Conservation (phyloP, 2,329 filamentous ascomycete species). For the Elsinoe perseae region DNA sequence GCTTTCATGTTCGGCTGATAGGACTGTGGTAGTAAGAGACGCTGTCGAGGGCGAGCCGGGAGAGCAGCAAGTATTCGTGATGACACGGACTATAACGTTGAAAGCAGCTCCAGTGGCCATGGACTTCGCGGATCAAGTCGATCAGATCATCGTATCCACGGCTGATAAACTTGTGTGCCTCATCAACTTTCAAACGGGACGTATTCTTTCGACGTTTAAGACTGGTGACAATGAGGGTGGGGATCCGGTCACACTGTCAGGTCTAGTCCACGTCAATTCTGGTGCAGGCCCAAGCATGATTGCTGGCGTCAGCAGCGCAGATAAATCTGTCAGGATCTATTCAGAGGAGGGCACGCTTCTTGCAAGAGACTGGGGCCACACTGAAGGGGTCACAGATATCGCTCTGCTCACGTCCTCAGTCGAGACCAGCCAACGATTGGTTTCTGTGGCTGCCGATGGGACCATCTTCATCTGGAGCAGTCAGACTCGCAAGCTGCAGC, state of each 20-base stretch:
- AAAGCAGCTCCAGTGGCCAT: conserved; percentile 86
- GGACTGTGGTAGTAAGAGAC: conserved; percentile 77
- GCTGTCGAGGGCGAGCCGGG: conserved; percentile 61
- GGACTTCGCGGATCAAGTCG: conserved; percentile 56
- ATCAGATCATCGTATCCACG: conserved; percentile 51
- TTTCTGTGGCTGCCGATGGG: conserved; percentile 44
- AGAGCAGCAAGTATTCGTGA: conserved; percentile 60
- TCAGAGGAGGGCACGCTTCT: conserved; percentile 72
- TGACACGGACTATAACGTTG: conserved; percentile 67
- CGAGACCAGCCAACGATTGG: conserved; percentile 38
- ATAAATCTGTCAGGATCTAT: conserved; percentile 91
- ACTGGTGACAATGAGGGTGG: conserved; percentile 70
- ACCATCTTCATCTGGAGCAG: conserved; percentile 45
- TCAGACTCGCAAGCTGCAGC: conserved; percentile 7
- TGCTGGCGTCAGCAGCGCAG: conserved; percentile 83
- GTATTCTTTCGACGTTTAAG: conserved; percentile 66
- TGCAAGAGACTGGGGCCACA: conserved; percentile 89
- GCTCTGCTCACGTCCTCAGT: conserved; percentile 43
- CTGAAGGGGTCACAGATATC: conserved; percentile 83
- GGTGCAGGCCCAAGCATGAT: conserved; percentile 58
- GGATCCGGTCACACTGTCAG: conserved; percentile 77
- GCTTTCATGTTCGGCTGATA: conserved; percentile 80
- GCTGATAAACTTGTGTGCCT: conserved; percentile 57
- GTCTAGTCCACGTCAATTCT: conserved; percentile 56
- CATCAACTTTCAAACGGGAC: conserved; percentile 49